Percentiles rank a stretch among this genome's conserved stretches.
Evolutionary conservation across 2,329 filamentous ascomycete species (phyloP).

Genomic region (Talaromyces verruculosus): DNA sequence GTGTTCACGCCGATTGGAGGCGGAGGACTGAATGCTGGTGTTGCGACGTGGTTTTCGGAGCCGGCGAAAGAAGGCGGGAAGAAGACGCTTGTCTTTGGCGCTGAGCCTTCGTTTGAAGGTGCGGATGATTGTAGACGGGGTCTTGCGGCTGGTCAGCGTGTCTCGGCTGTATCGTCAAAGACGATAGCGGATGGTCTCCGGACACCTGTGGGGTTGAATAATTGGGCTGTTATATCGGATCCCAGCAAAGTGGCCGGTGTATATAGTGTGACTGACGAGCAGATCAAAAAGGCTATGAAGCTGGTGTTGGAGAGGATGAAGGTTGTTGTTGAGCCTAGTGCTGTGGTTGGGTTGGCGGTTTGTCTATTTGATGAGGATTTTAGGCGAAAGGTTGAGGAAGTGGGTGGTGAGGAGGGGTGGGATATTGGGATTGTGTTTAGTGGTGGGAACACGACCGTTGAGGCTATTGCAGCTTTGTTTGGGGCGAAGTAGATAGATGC

Average conservation of each 20-base stretch:
- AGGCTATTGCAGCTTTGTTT: slow-evolving; percentile 60
- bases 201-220: slow-evolving; percentile 73
- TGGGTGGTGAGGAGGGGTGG: slow-evolving; percentile 74
- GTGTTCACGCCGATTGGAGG: slow-evolving; percentile 84
- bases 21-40: slow-evolving; percentile 81
- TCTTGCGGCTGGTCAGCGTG: slow-evolving; percentile 61
- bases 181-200: slow-evolving; percentile 88
- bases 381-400: slow-evolving; percentile 59
- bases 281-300: slow-evolving; percentile 74
- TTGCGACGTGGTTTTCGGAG: slow-evolving; percentile 69
- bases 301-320: slow-evolving; percentile 86
- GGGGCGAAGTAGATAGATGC: not conserved
- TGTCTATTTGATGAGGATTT: slow-evolving; percentile 86
- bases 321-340: slow-evolving; percentile 84
- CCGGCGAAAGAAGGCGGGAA: slow-evolving; percentile 49
- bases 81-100: slow-evolving; percentile 72
- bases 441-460: slow-evolving; percentile 65
- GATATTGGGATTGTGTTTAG: slow-evolving; percentile 62
- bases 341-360: slow-evolving; percentile 79
- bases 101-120: slow-evolving; percentile 79
- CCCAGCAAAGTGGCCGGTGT: slow-evolving; percentile 67
- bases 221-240: slow-evolving; percentile 76
- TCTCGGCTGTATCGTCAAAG: slow-evolving; percentile 68
- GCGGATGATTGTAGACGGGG: slow-evolving; percentile 80
- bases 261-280: slow-evolving; percentile 72